These are phyloP conservation scores for Terfezia boudieri DNA, from an alignment of 495 filamentous ascomycete genomes.

Conservation along the genomic window DNA sequence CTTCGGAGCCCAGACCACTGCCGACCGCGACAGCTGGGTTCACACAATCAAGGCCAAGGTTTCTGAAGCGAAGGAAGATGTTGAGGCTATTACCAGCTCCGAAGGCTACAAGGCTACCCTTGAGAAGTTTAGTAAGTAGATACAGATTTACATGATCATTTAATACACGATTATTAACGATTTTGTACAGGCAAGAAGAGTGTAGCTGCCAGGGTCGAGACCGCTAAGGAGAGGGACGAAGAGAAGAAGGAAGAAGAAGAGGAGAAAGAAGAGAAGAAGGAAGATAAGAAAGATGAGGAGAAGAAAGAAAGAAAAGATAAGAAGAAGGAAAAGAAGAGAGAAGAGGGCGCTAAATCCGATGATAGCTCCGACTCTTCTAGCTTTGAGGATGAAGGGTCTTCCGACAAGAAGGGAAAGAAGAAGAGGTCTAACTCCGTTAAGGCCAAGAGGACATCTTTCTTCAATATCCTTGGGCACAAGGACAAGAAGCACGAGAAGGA, in stretches of 20 bases:
- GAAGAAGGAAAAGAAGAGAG: conserved; percentile 21
- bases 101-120: conserved; percentile 61
- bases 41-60: conserved; percentile 52
- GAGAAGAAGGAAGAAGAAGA: conserved; percentile 24
- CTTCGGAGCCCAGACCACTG: conserved; percentile 23
- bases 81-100: conserved; percentile 40
- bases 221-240: conserved; percentile 23
- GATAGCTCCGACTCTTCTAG: background rate
- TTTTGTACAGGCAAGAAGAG: conserved; percentile 22
- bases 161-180: conserved; percentile 1
- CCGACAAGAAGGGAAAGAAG: conserved; percentile 25
- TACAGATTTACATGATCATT: background rate
- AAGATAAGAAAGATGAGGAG: conserved; percentile 24
- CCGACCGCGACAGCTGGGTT: conserved; percentile 83
- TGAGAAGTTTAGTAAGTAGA: conserved; percentile 36
- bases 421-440: conserved; percentile 53
- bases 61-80: conserved; percentile 53
- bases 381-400: conserved; percentile 19
- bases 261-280: conserved; percentile 18
- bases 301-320: conserved; percentile 27
- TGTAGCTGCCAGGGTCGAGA: conserved; percentile 30
- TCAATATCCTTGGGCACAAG: conserved; percentile 53
- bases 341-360: background rate
- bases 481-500: conserved; percentile 44
- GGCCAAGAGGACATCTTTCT: conserved; percentile 68